These are phyloP conservation scores for Sporothrix luriei DNA, from an alignment of 2,329 filamentous ascomycete genomes.

Conservation along the genomic window DNA sequence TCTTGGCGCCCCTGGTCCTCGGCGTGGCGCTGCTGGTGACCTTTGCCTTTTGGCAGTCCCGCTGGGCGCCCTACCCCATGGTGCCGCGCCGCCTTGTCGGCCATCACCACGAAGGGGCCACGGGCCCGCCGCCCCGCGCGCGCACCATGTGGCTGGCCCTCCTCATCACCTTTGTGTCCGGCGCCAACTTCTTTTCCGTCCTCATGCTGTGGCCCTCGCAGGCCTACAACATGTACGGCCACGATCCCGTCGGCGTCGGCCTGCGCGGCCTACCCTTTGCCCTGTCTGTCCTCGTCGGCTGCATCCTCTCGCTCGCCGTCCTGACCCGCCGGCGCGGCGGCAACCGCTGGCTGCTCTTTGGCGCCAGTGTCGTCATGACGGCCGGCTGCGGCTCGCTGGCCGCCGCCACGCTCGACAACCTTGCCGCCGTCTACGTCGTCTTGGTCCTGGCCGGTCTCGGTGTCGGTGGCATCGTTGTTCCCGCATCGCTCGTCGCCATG, in stretches of 20 bases:
- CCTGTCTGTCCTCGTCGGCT: conserved; percentile 64
- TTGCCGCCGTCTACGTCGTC: conserved; percentile 57
- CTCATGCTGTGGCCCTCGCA: conserved; percentile 66
- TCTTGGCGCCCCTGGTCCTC: conserved; percentile 54
- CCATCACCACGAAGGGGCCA: conserved; percentile 37
- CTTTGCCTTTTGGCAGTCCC: conserved; percentile 62
- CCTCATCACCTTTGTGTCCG: conserved; percentile 61
- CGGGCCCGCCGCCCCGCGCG: conserved; percentile 24
- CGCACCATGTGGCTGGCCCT: conserved; percentile 56
- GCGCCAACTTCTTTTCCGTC: conserved; percentile 60
- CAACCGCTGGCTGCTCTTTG: conserved; percentile 62
- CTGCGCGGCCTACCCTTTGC: conserved; percentile 66
- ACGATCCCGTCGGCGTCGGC: conserved; percentile 66
- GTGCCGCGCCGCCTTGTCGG: conserved; percentile 48
- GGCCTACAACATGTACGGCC: conserved; percentile 66
- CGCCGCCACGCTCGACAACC: conserved; percentile 54
- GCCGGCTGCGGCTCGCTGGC: conserved; percentile 61
- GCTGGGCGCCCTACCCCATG: conserved; percentile 59
- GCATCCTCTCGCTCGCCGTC: conserved; percentile 60
- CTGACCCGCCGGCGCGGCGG: conserved; percentile 60
- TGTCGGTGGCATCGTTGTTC: conserved; percentile 69
- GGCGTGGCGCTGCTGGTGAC: conserved; percentile 52
- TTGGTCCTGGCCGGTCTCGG: conserved; percentile 65
- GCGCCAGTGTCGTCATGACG: conserved; percentile 65
- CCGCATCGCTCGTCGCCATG: conserved; percentile 67